A percentile compares a stretch with the other conserved stretches of the same genome.
Evolutionary conservation across 2,329 filamentous ascomycete genomes (phyloP).

Genomic region (Fusarium austroafricanum): DNA sequence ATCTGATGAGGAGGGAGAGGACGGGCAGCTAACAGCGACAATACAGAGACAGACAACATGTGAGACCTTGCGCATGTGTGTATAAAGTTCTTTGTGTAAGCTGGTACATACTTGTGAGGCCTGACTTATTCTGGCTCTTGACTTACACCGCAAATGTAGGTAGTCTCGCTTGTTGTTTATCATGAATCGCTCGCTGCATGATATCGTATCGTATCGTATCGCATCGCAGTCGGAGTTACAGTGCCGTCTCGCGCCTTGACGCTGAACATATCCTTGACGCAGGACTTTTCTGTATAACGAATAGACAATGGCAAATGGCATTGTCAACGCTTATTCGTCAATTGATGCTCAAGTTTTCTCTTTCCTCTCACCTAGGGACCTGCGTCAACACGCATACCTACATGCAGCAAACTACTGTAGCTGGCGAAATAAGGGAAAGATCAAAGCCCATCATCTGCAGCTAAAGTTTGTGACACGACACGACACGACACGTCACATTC

Average conservation of each 20-base stretch:
- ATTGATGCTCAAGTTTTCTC: slow-evolving; percentile 47
- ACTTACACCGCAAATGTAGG: slow-evolving; percentile 7
- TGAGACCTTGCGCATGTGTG: background rate
- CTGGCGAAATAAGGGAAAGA: slow-evolving; percentile 36
- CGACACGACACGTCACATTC: slow-evolving; percentile 14
- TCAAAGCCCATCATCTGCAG: slow-evolving; percentile 26
- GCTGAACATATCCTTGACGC: slow-evolving; percentile 9
- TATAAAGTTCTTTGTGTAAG: background rate
- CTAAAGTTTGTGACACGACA: slow-evolving; percentile 34
- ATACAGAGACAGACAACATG: slow-evolving; percentile 1
- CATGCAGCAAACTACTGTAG: slow-evolving; percentile 37
- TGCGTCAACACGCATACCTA: slow-evolving; percentile 40
- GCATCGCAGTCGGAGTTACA: slow-evolving; percentile 35
- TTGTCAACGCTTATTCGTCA: slow-evolving; percentile 40
- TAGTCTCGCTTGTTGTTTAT: slow-evolving; percentile 13
- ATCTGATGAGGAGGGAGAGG: slow-evolving; percentile 20
- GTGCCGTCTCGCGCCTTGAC: slow-evolving; percentile 39
- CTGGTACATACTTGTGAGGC: background rate
- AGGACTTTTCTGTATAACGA: background rate
- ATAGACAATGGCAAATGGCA: slow-evolving; percentile 15
- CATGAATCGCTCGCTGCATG: slow-evolving; percentile 25
- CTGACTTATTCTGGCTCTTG: background rate
- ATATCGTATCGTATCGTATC: slow-evolving; percentile 27
- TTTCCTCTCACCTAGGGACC: slow-evolving; percentile 45
- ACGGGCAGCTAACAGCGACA: background rate